Evolutionary conservation across 805 yeast genomes (phyloP).

Genomic region (Yamadazyma tumulicola): DNA sequence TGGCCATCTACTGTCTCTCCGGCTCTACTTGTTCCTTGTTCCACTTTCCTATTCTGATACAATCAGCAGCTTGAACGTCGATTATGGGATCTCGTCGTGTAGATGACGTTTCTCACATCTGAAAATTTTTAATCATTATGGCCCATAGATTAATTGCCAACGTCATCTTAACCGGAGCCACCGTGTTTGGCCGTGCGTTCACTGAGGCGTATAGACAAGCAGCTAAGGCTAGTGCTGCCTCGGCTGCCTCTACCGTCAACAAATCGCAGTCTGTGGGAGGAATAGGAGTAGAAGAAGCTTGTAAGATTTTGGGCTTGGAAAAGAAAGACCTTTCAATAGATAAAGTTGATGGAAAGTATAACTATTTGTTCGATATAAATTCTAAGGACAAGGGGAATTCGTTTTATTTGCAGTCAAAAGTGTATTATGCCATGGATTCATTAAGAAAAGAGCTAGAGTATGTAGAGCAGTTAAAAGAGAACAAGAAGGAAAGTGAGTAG

Average conservation of each 20-base stretch:
- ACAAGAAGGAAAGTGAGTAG: conserved; percentile 1
- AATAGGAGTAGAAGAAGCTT: conserved; percentile 82
- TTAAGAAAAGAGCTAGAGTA: conserved; percentile 73
- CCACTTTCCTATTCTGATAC: too few species aligned
- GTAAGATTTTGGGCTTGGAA: conserved; percentile 83
- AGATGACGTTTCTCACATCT: too few species aligned
- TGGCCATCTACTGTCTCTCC: not conserved
- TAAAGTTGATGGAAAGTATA: conserved; percentile 65
- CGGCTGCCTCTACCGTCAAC: conserved; percentile 43
- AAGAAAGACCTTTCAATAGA: conserved; percentile 50
- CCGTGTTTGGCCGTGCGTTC: conserved; percentile 93
- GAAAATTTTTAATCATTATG: conserved; percentile 30
- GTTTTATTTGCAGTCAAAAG: conserved; percentile 89
- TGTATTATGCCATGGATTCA: conserved; percentile 91
- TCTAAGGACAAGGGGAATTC: conserved; percentile 95
- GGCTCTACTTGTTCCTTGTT: not conserved
- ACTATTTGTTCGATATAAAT: conserved; percentile 82
- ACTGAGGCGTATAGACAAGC: conserved; percentile 97
- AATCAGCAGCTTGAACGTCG: too few species aligned
- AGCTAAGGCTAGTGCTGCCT: conserved; percentile 85
- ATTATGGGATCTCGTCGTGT: too few species aligned
- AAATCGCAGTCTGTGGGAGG: conserved; percentile 66
- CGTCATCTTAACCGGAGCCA: conserved; percentile 90
- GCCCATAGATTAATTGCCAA: conserved; percentile 91
- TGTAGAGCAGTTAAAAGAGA: conserved; percentile 41